Evolutionary conservation across 2,329 filamentous ascomycete species (phyloP), one percentile per base, ranked within the genome.

Genomic region (Cladosporium cucumerinum): DNA sequence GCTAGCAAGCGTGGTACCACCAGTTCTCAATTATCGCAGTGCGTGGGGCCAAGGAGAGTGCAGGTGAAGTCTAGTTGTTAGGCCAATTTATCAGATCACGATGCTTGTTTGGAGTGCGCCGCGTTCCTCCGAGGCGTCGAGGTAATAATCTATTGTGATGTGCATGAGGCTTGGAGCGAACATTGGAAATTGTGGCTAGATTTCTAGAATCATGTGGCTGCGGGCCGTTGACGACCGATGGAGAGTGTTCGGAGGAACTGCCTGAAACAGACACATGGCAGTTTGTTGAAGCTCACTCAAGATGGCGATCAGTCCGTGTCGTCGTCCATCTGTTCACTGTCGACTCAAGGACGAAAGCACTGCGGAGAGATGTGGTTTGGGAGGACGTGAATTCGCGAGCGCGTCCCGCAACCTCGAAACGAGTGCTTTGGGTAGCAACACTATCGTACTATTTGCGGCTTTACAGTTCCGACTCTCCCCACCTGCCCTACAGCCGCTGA

Each of bases 151-250:
- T 30, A 58, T 46, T 23, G 55, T 30, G 55, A 46, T 28, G 55
- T 43, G 34, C 34, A 25, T n/a, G 18, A 54, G 26, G 21, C 8
- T 21, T 32, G 18, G 18, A 32, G 28, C n/a, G 34, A 23, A 12
- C 55, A 43, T 23, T 58, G 14, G 11, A 46, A 43, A 58, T 46
- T 46, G 55, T 58, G 32, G 23, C n/a, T 30, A 11, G 16, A 3
- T 28, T 30, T 16, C 55, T 43, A 39, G 32, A 58, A 61, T 61
- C 58, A 61, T 61, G 58, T 52, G 58, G 57, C 39, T 46, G 57
- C 39, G 57, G 57, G 36, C 57, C 57, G 57, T 39, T 60, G 16
- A 30, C 26, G 39, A 46, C 39, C 14, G n/a, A 23, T 26, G 49
- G n/a, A n/a, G 34, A 23, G 11, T 32, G 16, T 14, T 34, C 58